phyloP scores from a whole-genome alignment of 139 green algal genomes.

The Closterium sp. region DNA sequence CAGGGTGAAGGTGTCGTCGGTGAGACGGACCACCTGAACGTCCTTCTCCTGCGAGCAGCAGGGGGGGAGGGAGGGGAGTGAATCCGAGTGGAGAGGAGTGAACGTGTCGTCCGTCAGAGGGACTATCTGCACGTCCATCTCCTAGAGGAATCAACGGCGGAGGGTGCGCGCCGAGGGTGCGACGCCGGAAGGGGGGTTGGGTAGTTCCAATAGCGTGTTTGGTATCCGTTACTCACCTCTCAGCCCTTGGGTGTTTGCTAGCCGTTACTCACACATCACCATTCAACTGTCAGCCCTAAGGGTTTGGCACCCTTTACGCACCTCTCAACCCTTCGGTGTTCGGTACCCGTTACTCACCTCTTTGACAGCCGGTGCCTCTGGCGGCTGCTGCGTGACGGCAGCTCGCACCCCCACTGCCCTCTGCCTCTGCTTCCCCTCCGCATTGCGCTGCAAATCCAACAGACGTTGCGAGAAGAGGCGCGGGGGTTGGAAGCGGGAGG shows the following conservation, averaged over 20 bases:
- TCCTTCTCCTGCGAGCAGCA: conserved; percentile 8
- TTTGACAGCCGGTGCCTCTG: not conserved
- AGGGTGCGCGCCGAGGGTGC: too few species aligned
- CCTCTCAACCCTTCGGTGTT: not conserved
- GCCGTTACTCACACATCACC: too few species aligned
- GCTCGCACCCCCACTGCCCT: not conserved
- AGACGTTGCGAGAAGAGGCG: not conserved
- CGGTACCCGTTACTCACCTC: not conserved
- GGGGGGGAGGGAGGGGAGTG: not conserved
- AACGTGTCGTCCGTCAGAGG: not conserved
- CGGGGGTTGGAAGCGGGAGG: not conserved
- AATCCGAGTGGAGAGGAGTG: not conserved
- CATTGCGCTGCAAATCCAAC: not conserved
- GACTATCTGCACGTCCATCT: not conserved
- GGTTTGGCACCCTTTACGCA: too few species aligned
- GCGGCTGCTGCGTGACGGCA: not conserved
- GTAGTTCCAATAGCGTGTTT: too few species aligned
- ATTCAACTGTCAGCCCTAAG: too few species aligned
- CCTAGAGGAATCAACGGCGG: too few species aligned
- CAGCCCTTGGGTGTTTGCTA: too few species aligned
- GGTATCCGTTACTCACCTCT: too few species aligned
- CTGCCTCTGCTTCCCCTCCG: not conserved
- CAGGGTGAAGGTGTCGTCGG: conserved; percentile 27
- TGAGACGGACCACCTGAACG: conserved; percentile 26
- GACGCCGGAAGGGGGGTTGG: too few species aligned